These are phyloP conservation scores for Claviceps quebecensis DNA, from an alignment of 2,329 filamentous ascomycete species.

Conservation along the genomic window DNA sequence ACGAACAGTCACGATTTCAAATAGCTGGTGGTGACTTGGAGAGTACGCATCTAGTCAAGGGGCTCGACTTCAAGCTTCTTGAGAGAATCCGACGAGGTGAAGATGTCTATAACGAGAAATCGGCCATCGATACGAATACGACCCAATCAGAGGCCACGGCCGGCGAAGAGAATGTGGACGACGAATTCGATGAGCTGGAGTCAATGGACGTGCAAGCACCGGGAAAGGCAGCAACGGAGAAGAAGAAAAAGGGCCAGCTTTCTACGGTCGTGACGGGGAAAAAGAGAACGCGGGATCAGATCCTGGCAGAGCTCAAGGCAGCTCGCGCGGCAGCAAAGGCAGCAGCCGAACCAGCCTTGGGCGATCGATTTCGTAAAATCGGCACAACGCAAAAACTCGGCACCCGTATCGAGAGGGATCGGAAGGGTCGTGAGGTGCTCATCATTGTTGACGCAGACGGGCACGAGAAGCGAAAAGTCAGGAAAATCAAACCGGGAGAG, in stretches of 20 bases:
- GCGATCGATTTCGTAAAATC: conserved; percentile 51
- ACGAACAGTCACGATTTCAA: conserved; percentile 58
- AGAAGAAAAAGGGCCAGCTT: conserved; percentile 46
- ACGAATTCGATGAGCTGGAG: conserved; percentile 48
- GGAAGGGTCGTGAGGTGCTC: conserved; percentile 47
- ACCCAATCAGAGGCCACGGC: conserved; percentile 15
- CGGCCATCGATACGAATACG: conserved; percentile 10
- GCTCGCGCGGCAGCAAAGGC: conserved; percentile 45
- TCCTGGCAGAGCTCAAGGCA: conserved; percentile 53
- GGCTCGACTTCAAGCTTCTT: conserved; percentile 71
- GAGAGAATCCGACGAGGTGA: conserved; percentile 56
- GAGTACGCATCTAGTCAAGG: conserved; percentile 82
- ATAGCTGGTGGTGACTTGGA: conserved; percentile 70
- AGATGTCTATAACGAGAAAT: conserved; percentile 38
- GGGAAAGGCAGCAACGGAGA: conserved; percentile 31
- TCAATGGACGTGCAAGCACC: conserved; percentile 39
- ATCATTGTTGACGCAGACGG: conserved; percentile 54
- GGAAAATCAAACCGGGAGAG: conserved; percentile 32
- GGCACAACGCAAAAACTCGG: conserved; percentile 38
- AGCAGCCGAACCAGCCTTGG: conserved; percentile 35
- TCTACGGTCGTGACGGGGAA: conserved; percentile 41
- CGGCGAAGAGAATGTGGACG: conserved; percentile 37
- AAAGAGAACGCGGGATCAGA: conserved; percentile 52
- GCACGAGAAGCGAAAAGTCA: conserved; percentile 50
- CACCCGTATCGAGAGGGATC: conserved; percentile 46